These are phyloP conservation scores for Diaporthe vexans DNA, from an alignment of 2,329 filamentous ascomycete genomes.

Conservation along the genomic window DNA sequence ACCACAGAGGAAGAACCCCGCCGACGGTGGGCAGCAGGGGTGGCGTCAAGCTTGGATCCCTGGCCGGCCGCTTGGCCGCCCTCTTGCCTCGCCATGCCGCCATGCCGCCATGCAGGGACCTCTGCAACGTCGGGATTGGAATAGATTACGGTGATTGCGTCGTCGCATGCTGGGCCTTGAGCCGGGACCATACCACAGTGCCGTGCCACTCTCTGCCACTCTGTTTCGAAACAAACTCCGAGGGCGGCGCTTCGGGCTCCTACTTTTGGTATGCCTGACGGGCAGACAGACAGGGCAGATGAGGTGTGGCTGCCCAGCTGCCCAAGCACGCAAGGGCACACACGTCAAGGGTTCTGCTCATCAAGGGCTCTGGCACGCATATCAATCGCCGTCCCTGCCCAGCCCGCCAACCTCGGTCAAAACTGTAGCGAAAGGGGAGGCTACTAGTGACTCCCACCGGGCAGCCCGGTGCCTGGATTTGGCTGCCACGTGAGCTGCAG, in stretches of 20 bases:
- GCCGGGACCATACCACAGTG: background rate
- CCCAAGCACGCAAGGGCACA: no score
- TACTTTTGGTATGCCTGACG: slow-evolving; percentile 18
- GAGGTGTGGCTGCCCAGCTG: background rate
- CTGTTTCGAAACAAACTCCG: slow-evolving; percentile 31
- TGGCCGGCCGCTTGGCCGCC: slow-evolving; percentile 10
- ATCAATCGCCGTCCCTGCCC: slow-evolving; percentile 16
- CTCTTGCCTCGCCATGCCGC: slow-evolving; percentile 15
- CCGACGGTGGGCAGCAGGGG: slow-evolving; percentile 17
- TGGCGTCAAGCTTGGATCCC: slow-evolving; percentile 27
- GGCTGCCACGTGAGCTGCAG: slow-evolving; percentile 24
- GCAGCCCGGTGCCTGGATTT: slow-evolving; percentile 13
- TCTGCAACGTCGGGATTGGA: slow-evolving; percentile 30
- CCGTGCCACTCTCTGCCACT: background rate
- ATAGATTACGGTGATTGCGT: slow-evolving; percentile 31
- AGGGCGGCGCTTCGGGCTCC: slow-evolving; percentile 11
- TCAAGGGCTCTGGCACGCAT: no score
- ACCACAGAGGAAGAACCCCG: background rate
- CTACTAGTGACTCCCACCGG: slow-evolving; percentile 8
- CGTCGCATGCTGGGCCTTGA: slow-evolving; percentile 18
- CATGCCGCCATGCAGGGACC: slow-evolving; percentile 30
- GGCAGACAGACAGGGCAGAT: no score
- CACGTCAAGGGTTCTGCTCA: no score
- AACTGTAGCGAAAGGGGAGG: slow-evolving; percentile 12
- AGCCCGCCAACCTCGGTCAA: slow-evolving; percentile 10